Evolutionary conservation across 1,284 basidiomycete genomes (phyloP).

Genomic region (Bondarzewia mesenterica): DNA sequence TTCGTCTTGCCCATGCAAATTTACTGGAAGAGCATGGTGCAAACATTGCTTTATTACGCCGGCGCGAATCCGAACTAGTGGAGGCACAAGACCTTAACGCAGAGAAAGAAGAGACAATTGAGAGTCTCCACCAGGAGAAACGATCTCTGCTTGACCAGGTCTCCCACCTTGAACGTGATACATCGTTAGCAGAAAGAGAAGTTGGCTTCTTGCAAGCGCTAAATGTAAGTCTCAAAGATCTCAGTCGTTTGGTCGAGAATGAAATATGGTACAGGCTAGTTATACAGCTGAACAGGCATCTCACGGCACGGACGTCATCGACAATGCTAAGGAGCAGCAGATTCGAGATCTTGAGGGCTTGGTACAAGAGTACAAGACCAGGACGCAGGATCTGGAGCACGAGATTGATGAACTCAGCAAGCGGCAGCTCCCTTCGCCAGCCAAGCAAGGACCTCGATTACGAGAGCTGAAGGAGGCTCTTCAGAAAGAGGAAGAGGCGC

Average conservation of each 20-base stretch:
- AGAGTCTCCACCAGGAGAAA: conserved; percentile 28
- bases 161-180: conserved; percentile 35
- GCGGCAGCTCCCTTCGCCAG: conserved; percentile 16
- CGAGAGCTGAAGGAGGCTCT: conserved; percentile 35
- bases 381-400: conserved; percentile 34
- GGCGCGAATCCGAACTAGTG: conserved; percentile 41
- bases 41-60: conserved; percentile 37
- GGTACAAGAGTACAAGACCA: conserved; percentile 44
- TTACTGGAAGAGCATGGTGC: conserved; percentile 61
- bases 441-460: conserved; percentile 21
- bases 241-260: neutral
- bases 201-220: conserved; percentile 55
- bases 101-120: conserved; percentile 27
- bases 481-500: conserved; percentile 30
- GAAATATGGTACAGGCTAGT: conserved; percentile 36
- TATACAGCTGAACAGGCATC: conserved; percentile 46
- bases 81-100: conserved; percentile 27
- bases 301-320: conserved; percentile 20
- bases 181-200: conserved; percentile 47
- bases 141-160: conserved; percentile 34
- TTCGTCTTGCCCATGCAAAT: conserved; percentile 52
- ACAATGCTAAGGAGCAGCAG: conserved; percentile 31
- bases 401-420: conserved; percentile 34
- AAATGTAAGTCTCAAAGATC: conserved; percentile 35
- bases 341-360: conserved; percentile 52